A percentile compares a stretch with the other conserved stretches of the same genome.
Evolutionary conservation across 441 rosid genomes (phyloP).

Genomic region (Populus tomentosa): DNA sequence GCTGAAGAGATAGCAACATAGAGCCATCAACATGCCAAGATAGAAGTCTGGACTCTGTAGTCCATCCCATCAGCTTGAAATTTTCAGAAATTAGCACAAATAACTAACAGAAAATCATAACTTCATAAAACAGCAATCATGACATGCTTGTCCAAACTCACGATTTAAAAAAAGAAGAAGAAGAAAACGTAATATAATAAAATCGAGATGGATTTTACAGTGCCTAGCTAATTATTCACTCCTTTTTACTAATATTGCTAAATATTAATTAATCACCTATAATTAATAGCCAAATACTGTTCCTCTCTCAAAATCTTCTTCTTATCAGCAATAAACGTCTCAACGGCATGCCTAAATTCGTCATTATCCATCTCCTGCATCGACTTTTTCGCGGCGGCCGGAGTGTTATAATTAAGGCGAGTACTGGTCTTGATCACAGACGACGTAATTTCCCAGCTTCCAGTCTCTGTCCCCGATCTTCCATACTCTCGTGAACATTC

Average conservation of each 20-base stretch:
- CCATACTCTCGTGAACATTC: constrained; percentile 6
- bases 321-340: constrained; percentile 36
- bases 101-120: neutral
- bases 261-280: neutral
- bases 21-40: neutral
- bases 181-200: neutral
- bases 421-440: neutral
- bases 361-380: constrained; percentile 46
- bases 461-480: constrained; percentile 28
- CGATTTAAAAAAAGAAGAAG: neutral
- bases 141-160: neutral
- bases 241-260: neutral
- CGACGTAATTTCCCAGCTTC: constrained; percentile 12
- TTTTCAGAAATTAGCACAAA: neutral
- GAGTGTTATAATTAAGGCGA: neutral
- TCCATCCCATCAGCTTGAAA: too few relatives aligned
- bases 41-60: neutral
- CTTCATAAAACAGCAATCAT: neutral
- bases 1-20: neutral
- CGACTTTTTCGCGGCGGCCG: constrained; percentile 21
- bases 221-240: neutral
- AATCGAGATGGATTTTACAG: neutral
- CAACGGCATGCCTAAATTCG: constrained; percentile 43
- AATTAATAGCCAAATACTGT: constrained; percentile 2
- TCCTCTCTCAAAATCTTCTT: constrained; percentile 33